Conservation (phyloP, 139 green algal genomes). For the Chlamydomonas sp. region DNA sequence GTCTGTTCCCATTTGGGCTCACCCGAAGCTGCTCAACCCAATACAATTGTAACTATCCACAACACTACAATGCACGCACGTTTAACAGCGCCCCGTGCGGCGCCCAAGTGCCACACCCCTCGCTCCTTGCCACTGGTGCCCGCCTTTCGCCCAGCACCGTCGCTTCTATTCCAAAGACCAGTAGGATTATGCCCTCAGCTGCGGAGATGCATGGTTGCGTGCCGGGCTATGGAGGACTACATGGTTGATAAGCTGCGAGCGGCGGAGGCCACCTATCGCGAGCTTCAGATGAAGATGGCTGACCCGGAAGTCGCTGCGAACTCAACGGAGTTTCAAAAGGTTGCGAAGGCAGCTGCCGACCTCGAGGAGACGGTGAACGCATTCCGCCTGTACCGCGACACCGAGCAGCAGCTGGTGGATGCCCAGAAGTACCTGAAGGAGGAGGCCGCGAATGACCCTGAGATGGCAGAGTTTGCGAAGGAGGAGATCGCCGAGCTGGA, state of each 20-base stretch:
- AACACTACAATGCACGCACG: too few species aligned
- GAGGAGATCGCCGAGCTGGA: conserved; percentile 80
- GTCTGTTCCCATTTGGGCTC: too few species aligned
- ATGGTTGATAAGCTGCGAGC: conserved; percentile 67
- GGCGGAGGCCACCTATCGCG: conserved; percentile 59
- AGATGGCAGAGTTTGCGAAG: conserved; percentile 83
- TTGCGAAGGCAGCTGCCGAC: conserved; percentile 81
- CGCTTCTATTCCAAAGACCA: too few species aligned
- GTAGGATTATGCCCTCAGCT: too few species aligned
- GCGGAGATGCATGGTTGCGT: background rate
- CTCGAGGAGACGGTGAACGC: conserved; percentile 73
- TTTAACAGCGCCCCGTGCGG: background rate
- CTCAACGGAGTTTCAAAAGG: conserved; percentile 78
- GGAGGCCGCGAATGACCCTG: conserved; percentile 57
- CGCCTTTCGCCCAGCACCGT: background rate
- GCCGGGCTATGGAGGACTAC: conserved; percentile 62
- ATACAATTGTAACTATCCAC: too few species aligned
- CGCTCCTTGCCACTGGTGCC: background rate
- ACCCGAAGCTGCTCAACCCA: too few species aligned
- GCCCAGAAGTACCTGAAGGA: conserved; percentile 76
- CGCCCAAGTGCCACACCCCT: background rate
- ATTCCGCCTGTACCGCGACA: conserved; percentile 63
- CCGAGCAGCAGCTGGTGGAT: conserved; percentile 68
- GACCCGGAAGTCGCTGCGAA: conserved; percentile 79
- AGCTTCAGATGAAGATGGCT: conserved; percentile 82